phyloP scores from a whole-genome alignment of 176 grass and related monocot genomes.

The Aegilops tauschii region DNA sequence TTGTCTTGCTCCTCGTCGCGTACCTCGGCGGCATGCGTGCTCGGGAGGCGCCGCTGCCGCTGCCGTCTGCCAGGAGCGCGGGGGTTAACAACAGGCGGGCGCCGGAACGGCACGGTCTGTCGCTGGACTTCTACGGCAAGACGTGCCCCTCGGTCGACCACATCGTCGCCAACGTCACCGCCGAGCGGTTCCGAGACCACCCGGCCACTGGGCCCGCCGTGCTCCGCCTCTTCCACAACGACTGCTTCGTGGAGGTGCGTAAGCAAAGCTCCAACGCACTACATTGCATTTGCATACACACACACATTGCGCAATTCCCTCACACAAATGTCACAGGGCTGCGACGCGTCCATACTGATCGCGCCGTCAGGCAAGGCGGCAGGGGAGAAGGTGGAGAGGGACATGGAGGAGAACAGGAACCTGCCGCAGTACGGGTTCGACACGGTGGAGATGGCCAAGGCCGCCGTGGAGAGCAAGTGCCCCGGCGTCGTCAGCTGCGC shows the following conservation, averaged over 20 bases:
- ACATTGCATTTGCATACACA: background rate
- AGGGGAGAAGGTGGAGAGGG: constrained; percentile 57
- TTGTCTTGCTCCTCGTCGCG: constrained; percentile 29
- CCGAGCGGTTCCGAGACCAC: constrained; percentile 45
- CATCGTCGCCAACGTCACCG: constrained; percentile 75
- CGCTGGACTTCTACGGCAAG: constrained; percentile 73
- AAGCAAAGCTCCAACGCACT: too few species aligned
- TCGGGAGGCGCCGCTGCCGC: constrained; percentile 44
- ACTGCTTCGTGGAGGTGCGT: constrained; percentile 95
- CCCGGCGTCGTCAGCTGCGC: constrained; percentile 87
- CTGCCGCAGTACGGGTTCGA: constrained; percentile 79
- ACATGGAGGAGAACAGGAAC: constrained; percentile 83
- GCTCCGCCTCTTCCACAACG: constrained; percentile 96
- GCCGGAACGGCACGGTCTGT: constrained; percentile 69
- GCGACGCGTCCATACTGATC: constrained; percentile 86
- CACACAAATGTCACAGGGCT: constrained; percentile 33
- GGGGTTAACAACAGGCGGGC: constrained; percentile 16
- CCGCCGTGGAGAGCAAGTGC: constrained; percentile 75
- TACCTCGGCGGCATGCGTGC: constrained; percentile 11
- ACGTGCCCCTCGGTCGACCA: constrained; percentile 82
- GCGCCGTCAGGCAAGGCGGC: constrained; percentile 32
- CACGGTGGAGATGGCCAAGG: constrained; percentile 77
- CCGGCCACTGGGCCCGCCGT: constrained; percentile 70
- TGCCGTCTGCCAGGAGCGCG: background rate
- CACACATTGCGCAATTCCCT: background rate